A percentile compares a stretch with the other conserved stretches of the same genome.
Evolutionary conservation across 2,329 filamentous ascomycete species (phyloP).

Genomic region (Colletotrichum acutatum): DNA sequence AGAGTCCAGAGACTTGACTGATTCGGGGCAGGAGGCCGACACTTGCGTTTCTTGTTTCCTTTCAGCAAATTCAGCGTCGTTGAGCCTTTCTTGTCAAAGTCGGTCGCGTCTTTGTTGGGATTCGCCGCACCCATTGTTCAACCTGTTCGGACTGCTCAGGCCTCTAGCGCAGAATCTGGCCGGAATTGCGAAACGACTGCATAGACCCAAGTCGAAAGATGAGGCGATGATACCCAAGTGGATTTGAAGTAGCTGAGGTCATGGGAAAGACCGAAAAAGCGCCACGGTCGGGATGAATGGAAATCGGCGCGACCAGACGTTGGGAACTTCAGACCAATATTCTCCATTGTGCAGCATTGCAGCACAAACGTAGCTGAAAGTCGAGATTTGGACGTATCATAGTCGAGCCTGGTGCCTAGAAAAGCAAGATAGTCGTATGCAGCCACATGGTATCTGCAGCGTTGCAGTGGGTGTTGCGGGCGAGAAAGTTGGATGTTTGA

Average conservation of each 20-base stretch:
- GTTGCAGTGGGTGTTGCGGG: neutral
- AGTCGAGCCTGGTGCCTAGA: neutral
- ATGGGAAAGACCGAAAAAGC: slow-evolving; percentile 11
- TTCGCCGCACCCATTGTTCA: neutral
- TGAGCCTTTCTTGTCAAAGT: neutral
- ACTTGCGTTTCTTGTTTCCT: neutral
- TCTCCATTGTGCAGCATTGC: slow-evolving; percentile 11
- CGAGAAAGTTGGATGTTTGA: neutral
- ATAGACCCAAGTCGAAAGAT: neutral
- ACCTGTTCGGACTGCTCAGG: neutral
- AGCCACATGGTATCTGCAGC: slow-evolving; percentile 1
- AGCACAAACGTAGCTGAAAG: neutral
- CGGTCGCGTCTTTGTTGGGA: slow-evolving; percentile 14
- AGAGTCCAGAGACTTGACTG: slow-evolving; percentile 7
- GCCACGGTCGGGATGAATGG: slow-evolving; percentile 13
- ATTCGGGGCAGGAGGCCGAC: neutral
- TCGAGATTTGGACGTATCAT: neutral
- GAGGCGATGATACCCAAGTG: slow-evolving; percentile 11
- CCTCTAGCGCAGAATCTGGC: neutral
- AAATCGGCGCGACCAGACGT: neutral
- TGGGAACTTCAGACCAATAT: slow-evolving; percentile 10
- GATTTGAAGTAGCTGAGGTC: neutral
- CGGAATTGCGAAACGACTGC: neutral
- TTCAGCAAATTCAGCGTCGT: slow-evolving; percentile 6
- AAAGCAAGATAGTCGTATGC: slow-evolving; percentile 14